Evolutionary conservation across 164 flowering plant species (phyloP).

Genomic region (Annona cherimola): DNA sequence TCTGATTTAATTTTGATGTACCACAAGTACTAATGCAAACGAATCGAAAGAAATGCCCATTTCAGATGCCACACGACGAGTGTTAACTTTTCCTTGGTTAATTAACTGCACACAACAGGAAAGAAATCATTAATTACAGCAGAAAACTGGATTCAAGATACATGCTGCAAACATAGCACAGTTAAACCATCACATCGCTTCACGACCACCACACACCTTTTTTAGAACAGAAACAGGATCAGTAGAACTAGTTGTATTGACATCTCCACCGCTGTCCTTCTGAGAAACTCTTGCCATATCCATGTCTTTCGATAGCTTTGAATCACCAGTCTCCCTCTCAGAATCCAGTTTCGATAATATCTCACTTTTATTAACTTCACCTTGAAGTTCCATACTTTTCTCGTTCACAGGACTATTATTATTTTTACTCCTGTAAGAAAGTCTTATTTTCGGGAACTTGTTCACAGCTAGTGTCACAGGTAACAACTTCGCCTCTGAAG

Average conservation of each 20-base stretch:
- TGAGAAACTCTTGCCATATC: constrained; percentile 15
- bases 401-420: constrained; percentile 16
- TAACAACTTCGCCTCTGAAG: constrained; percentile 19
- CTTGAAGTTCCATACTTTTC: constrained; percentile 19
- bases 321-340: constrained; percentile 29
- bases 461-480: constrained; percentile 20
- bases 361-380: constrained; percentile 23
- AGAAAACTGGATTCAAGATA: not conserved
- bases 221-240: constrained; percentile 43
- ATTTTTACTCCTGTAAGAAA: constrained; percentile 40
- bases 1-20: constrained; percentile 22
- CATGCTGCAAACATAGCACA: not conserved
- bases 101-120: constrained; percentile 44
- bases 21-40: constrained; percentile 46
- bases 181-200: not conserved
- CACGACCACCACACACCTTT: constrained; percentile 43
- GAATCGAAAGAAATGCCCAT: constrained; percentile 60
- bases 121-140: not conserved
- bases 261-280: constrained; percentile 24
- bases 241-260: constrained; percentile 21
- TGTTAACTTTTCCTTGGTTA: constrained; percentile 60
- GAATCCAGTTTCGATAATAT: constrained; percentile 17
- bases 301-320: constrained; percentile 10
- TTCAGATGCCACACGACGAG: constrained; percentile 62
- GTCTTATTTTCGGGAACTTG: constrained; percentile 30